Conservation (phyloP, 371 early-diverging fungal genomes). For the Mucor indicus region DNA sequence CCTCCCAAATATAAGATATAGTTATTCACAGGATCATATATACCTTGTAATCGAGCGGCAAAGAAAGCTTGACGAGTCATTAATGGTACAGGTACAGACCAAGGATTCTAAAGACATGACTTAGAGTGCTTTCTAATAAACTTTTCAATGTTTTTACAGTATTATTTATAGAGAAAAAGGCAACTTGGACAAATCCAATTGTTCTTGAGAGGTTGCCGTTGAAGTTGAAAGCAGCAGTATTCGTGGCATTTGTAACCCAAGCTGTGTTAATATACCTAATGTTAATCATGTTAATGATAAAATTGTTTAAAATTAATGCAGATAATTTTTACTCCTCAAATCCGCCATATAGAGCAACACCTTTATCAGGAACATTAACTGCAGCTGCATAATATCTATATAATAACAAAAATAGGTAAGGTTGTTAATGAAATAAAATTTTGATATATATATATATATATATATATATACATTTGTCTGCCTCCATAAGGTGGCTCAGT, state of each 20-base stretch:
- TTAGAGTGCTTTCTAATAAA: too few species aligned
- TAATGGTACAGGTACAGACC: not conserved
- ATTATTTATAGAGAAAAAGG: not conserved
- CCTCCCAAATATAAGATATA: slow-evolving; percentile 1
- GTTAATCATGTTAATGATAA: not conserved
- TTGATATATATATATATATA: too few species aligned
- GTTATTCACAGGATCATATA: not conserved
- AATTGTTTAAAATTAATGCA: not conserved
- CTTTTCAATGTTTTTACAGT: too few species aligned
- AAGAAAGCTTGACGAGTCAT: not conserved
- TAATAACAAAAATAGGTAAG: not conserved
- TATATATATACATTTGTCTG: too few species aligned
- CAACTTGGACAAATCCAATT: slow-evolving; percentile 1
- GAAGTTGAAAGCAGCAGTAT: not conserved
- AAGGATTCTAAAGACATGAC: not conserved
- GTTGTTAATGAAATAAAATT: not conserved
- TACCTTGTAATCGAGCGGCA: not conserved
- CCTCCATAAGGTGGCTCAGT: too few species aligned
- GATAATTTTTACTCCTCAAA: not conserved
- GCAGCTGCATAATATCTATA: slow-evolving; percentile 3
- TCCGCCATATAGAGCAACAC: slow-evolving; percentile 2
- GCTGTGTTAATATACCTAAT: not conserved
- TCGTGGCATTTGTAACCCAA: not conserved
- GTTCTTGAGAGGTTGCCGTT: not conserved
- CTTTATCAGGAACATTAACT: slow-evolving; percentile 1